These are phyloP conservation scores for Panicum hallii DNA, from an alignment of 202 grass and related monocot species.

Conservation along the genomic window DNA sequence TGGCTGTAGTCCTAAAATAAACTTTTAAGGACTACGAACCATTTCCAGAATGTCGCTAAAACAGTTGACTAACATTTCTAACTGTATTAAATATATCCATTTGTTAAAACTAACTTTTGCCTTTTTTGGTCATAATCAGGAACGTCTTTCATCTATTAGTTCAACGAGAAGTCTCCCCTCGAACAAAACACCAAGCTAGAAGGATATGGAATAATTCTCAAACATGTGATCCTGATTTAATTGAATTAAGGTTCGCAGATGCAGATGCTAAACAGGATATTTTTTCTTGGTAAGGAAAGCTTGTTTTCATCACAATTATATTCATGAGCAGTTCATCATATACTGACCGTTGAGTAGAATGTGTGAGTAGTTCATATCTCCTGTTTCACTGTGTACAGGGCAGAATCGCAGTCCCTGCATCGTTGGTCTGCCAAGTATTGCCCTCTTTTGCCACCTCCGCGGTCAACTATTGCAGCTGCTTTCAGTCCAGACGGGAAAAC, in stretches of 20 bases:
- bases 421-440: slow-evolving; percentile 88
- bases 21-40: background rate
- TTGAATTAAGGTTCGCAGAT: slow-evolving; percentile 57
- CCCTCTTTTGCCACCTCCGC: slow-evolving; percentile 86
- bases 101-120: slow-evolving; percentile 43
- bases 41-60: slow-evolving; percentile 26
- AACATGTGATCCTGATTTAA: slow-evolving; percentile 42
- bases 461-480: slow-evolving; percentile 99
- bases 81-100: slow-evolving; percentile 5
- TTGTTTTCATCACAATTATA: slow-evolving; percentile 15
- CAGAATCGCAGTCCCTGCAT: slow-evolving; percentile 86
- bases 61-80: background rate
- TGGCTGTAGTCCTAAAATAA: slow-evolving; percentile 7
- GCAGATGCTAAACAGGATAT: slow-evolving; percentile 78
- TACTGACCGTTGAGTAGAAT: slow-evolving; percentile 9
- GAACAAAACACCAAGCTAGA: slow-evolving; percentile 79
- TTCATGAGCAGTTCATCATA: background rate
- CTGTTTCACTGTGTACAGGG: slow-evolving; percentile 57
- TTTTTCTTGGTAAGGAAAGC: slow-evolving; percentile 79
- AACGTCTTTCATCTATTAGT: slow-evolving; percentile 90
- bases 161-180: slow-evolving; percentile 86
- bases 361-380: slow-evolving; percentile 19
- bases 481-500: slow-evolving; percentile 98
- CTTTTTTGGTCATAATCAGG: slow-evolving; percentile 50
- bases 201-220: slow-evolving; percentile 60